Percentiles rank a stretch among this genome's conserved stretches.
These are phyloP conservation scores for Fragaria iinumae DNA, from an alignment of 306 rosid genomes.

Conservation along the genomic window DNA sequence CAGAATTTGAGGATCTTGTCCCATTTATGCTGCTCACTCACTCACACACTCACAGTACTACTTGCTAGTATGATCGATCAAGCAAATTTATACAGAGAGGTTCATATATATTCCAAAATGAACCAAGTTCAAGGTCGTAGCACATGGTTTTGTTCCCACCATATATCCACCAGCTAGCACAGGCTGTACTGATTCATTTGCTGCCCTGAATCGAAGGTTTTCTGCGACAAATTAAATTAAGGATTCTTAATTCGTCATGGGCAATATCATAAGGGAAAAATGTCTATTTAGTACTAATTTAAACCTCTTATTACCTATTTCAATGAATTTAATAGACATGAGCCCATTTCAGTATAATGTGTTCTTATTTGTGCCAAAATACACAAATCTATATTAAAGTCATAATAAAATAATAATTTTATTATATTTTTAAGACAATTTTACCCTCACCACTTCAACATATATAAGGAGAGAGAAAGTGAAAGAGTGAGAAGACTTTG, in stretches of 20 bases:
- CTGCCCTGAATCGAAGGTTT: conserved; percentile 8
- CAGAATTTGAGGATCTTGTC: conserved; percentile 17
- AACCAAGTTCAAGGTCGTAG: neutral
- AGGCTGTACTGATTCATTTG: neutral
- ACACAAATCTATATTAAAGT: too few relatives aligned
- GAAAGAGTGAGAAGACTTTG: too few relatives aligned
- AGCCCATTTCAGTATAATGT: too few relatives aligned
- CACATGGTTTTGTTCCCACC: conserved; percentile 22
- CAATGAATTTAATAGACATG: too few relatives aligned
- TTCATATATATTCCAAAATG: neutral
- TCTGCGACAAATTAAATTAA: neutral
- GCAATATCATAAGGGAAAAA: too few relatives aligned
- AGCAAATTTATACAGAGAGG: neutral
- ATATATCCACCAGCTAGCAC: neutral
- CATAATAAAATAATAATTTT: too few relatives aligned
- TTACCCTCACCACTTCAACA: too few relatives aligned
- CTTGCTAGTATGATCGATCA: neutral
- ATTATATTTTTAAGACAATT: too few relatives aligned
- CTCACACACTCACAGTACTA: neutral
- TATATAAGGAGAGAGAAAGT: too few relatives aligned
- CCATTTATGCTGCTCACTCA: neutral
- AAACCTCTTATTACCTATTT: accelerated
- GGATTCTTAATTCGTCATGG: neutral
- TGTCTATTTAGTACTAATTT: too few relatives aligned
- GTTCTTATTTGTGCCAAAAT: too few relatives aligned